Percentiles rank a stretch among this genome's conserved stretches.
These are phyloP conservation scores for Aspergillus homomorphus DNA, from an alignment of 495 filamentous ascomycete species.

Conservation along the genomic window DNA sequence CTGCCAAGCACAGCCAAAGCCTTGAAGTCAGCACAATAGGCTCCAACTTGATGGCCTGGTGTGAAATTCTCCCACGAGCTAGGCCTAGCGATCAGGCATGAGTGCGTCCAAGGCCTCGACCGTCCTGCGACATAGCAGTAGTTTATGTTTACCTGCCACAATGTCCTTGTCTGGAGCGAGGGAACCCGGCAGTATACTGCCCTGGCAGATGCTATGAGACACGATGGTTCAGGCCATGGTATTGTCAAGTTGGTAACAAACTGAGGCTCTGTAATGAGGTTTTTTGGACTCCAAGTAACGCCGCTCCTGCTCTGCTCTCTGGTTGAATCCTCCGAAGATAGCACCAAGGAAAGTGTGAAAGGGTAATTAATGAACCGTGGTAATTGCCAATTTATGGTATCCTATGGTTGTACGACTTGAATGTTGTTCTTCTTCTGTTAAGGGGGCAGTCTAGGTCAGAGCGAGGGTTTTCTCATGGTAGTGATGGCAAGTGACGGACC, in stretches of 20 bases:
- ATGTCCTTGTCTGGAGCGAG: background rate
- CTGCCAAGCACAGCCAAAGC: constrained; percentile 1
- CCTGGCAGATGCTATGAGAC: background rate
- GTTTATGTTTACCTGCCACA: constrained; percentile 5
- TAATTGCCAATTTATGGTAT: background rate
- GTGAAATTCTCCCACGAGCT: background rate
- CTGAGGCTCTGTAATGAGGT: constrained; percentile 3
- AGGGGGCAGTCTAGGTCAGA: constrained; percentile 19
- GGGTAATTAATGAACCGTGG: background rate
- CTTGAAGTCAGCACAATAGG: constrained; percentile 10
- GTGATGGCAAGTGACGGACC: constrained; percentile 46
- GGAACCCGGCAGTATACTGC: background rate
- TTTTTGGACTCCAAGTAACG: constrained; percentile 15
- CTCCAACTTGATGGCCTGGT: constrained; percentile 3
- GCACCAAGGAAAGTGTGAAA: constrained; percentile 5
- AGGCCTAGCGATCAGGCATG: constrained; percentile 15
- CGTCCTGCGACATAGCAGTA: background rate
- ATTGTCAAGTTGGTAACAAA: constrained; percentile 5
- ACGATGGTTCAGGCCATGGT: background rate
- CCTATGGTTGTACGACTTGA: constrained; percentile 78
- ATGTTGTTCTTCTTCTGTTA: constrained; percentile 96
- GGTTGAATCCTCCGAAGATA: constrained; percentile 5
- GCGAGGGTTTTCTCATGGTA: constrained; percentile 8
- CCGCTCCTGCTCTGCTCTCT: constrained; percentile 11
- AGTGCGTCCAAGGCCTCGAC: constrained; percentile 9